phyloP scores from a whole-genome alignment of 1,284 basidiomycete species.

The Prillingera fragicola region DNA sequence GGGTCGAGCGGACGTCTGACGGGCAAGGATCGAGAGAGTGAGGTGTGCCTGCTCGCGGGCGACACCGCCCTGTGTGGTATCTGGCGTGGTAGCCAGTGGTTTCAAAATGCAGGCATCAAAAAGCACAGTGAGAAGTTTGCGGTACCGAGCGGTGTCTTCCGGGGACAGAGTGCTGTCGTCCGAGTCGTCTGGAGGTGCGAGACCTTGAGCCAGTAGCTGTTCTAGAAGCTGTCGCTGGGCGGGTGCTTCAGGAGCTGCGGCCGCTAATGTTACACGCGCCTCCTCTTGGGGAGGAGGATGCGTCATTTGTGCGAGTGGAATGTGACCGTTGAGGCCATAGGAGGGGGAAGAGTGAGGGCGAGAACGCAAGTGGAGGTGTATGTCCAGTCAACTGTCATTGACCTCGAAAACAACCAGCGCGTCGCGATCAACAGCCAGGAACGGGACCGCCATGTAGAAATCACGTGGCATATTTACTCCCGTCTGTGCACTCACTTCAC shows the following conservation, averaged over 20 bases:
- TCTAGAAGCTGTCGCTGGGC: conserved; percentile 28
- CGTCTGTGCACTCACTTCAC: not conserved
- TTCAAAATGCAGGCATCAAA: conserved; percentile 34
- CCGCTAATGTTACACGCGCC: no score
- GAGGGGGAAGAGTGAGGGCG: no score
- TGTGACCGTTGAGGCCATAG: no score
- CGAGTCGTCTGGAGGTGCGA: conserved; percentile 21
- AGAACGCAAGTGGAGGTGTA: not conserved
- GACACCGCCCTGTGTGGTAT: conserved; percentile 1
- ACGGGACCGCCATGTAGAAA: no score
- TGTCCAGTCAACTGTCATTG: not conserved
- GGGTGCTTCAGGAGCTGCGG: no score
- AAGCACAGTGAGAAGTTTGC: conserved; percentile 35
- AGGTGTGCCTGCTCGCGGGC: conserved; percentile 22
- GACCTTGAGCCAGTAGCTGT: conserved; percentile 33
- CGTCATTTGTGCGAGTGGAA: no score
- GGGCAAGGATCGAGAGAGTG: conserved; percentile 31
- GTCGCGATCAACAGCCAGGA: no score
- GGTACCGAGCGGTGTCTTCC: conserved; percentile 15
- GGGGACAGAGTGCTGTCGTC: conserved; percentile 8
- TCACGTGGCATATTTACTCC: not conserved
- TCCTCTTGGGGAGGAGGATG: no score
- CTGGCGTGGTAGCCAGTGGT: conserved; percentile 11
- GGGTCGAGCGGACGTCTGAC: conserved; percentile 23
- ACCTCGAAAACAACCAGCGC: not conserved